phyloP scores from a whole-genome alignment of 306 rosid species.

The Cucumis melo region DNA sequence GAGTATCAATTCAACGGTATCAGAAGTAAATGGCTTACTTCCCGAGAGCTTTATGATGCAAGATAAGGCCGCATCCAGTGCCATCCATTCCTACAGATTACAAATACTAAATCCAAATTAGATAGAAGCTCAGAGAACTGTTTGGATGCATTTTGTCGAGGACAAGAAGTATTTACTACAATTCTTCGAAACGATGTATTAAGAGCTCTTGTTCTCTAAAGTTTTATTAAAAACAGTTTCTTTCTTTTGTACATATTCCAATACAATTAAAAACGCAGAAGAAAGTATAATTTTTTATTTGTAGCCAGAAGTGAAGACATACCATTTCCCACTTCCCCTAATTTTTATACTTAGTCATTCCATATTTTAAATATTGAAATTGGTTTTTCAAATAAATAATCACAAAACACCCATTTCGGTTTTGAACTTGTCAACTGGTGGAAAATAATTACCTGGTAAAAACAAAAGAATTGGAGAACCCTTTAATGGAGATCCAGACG shows the following conservation, averaged over 20 bases:
- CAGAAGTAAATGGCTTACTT: constrained; percentile 33
- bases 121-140: background rate
- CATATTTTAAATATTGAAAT: background rate
- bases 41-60: constrained; percentile 93
- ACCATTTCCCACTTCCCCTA: background rate
- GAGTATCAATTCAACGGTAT: background rate
- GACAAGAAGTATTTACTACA: background rate
- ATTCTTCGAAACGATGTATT: background rate
- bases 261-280: background rate
- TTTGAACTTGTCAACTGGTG: background rate
- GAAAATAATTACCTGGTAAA: constrained; percentile 54
- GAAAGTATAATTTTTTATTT: background rate
- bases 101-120: constrained; percentile 9
- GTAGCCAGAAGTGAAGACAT: background rate
- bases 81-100: constrained; percentile 68
- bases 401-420: background rate
- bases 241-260: background rate
- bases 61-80: constrained; percentile 73
- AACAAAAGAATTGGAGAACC: constrained; percentile 58
- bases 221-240: background rate
- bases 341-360: background rate
- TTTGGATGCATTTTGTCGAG: background rate
- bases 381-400: background rate
- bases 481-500: constrained; percentile 31
- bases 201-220: background rate